These are phyloP conservation scores for Pseudogymnoascus sp. DNA, from an alignment of 2,329 filamentous ascomycete genomes.

Conservation along the genomic window DNA sequence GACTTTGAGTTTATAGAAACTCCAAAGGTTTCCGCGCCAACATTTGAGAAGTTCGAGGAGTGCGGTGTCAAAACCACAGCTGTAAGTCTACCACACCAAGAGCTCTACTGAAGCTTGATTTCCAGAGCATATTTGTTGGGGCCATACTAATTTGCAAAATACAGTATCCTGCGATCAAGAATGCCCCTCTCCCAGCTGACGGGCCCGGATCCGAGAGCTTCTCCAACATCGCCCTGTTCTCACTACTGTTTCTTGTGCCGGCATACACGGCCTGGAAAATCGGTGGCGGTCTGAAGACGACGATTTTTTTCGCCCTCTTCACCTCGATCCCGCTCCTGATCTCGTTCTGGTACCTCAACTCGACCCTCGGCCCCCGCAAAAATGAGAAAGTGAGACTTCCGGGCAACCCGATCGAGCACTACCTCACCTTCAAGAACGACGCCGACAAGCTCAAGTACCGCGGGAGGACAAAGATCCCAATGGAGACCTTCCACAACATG, in stretches of 20 bases:
- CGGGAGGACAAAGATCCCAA: slow-evolving; percentile 72
- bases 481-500: slow-evolving; percentile 95
- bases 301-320: slow-evolving; percentile 76
- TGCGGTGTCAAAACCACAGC: slow-evolving; percentile 49
- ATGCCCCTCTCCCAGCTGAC: slow-evolving; percentile 88
- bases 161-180: slow-evolving; percentile 83
- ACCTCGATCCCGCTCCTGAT: slow-evolving; percentile 71
- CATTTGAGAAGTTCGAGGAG: slow-evolving; percentile 43
- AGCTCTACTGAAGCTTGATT: slow-evolving; percentile 16
- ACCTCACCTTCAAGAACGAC: slow-evolving; percentile 69
- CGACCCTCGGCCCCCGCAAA: slow-evolving; percentile 74
- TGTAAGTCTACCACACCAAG: slow-evolving; percentile 32
- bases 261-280: slow-evolving; percentile 76
- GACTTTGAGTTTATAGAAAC: slow-evolving; percentile 59
- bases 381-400: slow-evolving; percentile 87
- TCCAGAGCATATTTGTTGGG: slow-evolving; percentile 3
- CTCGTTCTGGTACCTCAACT: slow-evolving; percentile 73
- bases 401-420: slow-evolving; percentile 81
- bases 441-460: slow-evolving; percentile 58
- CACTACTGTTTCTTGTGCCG: slow-evolving; percentile 62
- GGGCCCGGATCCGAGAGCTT: slow-evolving; percentile 76
- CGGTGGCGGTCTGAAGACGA: slow-evolving; percentile 78
- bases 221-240: slow-evolving; percentile 71
- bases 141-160: slow-evolving; percentile 14
- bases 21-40: slow-evolving; percentile 41